phyloP scores from a whole-genome alignment of 192 early-diverging fungal species.

The Chytriomyces confervae region DNA sequence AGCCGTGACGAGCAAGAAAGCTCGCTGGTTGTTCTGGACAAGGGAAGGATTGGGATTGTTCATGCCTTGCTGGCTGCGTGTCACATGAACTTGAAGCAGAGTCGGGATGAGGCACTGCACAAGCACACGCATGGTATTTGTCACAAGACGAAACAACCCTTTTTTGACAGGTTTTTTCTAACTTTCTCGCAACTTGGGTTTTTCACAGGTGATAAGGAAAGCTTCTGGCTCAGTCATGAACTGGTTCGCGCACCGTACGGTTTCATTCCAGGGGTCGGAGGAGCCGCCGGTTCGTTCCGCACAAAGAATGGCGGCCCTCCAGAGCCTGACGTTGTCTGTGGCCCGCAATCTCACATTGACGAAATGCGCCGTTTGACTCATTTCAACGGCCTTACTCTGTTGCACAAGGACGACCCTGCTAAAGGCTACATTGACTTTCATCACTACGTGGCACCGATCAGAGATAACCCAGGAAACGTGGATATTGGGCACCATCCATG shows the following conservation, averaged over 20 bases:
- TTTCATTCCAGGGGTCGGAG: constrained; percentile 30
- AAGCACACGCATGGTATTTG: constrained; percentile 33
- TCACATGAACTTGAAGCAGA: constrained; percentile 57
- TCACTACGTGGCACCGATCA: constrained; percentile 22
- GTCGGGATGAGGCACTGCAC: constrained; percentile 35
- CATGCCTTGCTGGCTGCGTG: constrained; percentile 62
- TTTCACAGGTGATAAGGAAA: constrained; percentile 66
- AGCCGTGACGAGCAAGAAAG: constrained; percentile 69
- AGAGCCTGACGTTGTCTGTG: constrained; percentile 35
- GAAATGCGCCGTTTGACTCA: constrained; percentile 31
- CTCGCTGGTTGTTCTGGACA: constrained; percentile 70
- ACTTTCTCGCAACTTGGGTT: neutral
- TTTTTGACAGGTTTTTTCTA: neutral
- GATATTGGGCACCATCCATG: constrained; percentile 46
- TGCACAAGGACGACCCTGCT: constrained; percentile 37
- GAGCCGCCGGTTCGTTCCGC: constrained; percentile 34
- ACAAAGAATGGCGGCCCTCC: constrained; percentile 35
- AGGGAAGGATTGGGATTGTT: constrained; percentile 46
- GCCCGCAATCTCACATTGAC: constrained; percentile 40
- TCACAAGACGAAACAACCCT: neutral
- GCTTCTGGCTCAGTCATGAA: constrained; percentile 71
- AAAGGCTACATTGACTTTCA: constrained; percentile 35
- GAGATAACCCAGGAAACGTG: constrained; percentile 35
- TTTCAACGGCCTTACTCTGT: constrained; percentile 45
- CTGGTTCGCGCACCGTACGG: constrained; percentile 62